Evolutionary conservation across 305 asterid species (phyloP).

Genomic region (Plantago rigida): DNA sequence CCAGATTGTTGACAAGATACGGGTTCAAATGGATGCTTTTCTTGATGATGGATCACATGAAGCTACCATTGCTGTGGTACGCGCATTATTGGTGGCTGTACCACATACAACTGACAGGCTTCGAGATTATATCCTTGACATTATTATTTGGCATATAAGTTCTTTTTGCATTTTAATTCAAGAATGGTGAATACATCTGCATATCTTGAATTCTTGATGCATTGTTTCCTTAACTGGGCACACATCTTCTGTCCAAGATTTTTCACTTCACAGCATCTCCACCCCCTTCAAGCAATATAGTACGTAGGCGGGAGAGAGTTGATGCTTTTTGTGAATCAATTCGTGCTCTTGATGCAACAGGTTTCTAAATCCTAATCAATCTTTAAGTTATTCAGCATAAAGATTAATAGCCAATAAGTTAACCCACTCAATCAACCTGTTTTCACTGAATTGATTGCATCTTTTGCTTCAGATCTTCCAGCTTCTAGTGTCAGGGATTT

Average conservation of each 20-base stretch:
- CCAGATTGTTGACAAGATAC: constrained; percentile 93
- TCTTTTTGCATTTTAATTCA: constrained; percentile 15
- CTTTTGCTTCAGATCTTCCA: constrained; percentile 54
- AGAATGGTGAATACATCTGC: constrained; percentile 7
- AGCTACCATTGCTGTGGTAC: constrained; percentile 86
- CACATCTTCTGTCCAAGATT: constrained; percentile 92
- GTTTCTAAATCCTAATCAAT: constrained; percentile 30
- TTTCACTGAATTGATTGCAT: constrained; percentile 10
- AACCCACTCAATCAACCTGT: neutral
- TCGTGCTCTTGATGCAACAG: constrained; percentile 96
- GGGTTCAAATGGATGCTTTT: constrained; percentile 98
- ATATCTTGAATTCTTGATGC: neutral
- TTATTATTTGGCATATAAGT: constrained; percentile 19
- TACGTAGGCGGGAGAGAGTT: constrained; percentile 68
- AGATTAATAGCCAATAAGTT: neutral
- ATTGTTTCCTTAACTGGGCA: constrained; percentile 44
- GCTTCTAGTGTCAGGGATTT: constrained; percentile 61
- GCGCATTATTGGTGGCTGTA: constrained; percentile 81
- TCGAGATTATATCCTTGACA: constrained; percentile 86
- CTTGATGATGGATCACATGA: constrained; percentile 98
- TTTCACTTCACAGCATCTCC: constrained; percentile 64
- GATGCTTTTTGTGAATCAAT: constrained; percentile 89
- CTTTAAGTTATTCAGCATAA: neutral
- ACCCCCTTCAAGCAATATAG: constrained; percentile 60
- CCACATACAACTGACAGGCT: constrained; percentile 82